phyloP scores from a whole-genome alignment of 106 monocot genomes.

The Ottelia alismoides region DNA sequence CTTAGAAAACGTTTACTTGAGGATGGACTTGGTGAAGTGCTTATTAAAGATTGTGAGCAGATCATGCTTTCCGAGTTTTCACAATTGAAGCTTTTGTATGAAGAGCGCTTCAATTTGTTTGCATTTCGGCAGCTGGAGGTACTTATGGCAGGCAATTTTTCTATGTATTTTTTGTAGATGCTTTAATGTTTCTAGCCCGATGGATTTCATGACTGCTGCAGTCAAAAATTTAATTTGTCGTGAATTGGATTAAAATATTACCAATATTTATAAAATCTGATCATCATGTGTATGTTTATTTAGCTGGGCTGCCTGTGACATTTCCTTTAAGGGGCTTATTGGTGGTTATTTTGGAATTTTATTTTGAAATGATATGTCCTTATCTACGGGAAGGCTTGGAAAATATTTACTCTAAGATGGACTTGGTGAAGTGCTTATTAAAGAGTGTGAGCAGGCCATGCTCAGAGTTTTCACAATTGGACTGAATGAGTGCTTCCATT shows the following conservation, averaged over 20 bases:
- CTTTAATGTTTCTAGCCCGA: too few species aligned
- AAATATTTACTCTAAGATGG: constrained; percentile 62
- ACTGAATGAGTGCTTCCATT: too few species aligned
- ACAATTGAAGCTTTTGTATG: constrained; percentile 40
- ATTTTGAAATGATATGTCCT: constrained; percentile 26
- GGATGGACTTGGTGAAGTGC: constrained; percentile 51
- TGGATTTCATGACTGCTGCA: too few species aligned
- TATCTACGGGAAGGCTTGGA: constrained; percentile 74
- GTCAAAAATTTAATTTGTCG: too few species aligned
- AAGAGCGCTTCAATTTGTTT: constrained; percentile 51
- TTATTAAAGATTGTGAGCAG: constrained; percentile 76
- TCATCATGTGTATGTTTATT: too few species aligned
- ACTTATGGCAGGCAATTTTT: constrained; percentile 1
- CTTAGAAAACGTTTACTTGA: constrained; percentile 64
- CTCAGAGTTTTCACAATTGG: constrained; percentile 57
- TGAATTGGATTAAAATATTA: too few species aligned
- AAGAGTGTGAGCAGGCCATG: constrained; percentile 83
- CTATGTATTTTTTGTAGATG: too few species aligned
- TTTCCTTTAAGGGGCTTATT: too few species aligned
- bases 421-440: constrained; percentile 44
- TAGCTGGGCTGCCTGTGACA: too few species aligned
- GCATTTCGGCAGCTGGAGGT: constrained; percentile 57
- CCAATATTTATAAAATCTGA: too few species aligned
- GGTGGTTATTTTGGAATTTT: too few species aligned
- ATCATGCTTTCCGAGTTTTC: constrained; percentile 72